These are phyloP conservation scores for Coniochaeta sp. DNA, from an alignment of 2,329 filamentous ascomycete genomes.

Conservation along the genomic window DNA sequence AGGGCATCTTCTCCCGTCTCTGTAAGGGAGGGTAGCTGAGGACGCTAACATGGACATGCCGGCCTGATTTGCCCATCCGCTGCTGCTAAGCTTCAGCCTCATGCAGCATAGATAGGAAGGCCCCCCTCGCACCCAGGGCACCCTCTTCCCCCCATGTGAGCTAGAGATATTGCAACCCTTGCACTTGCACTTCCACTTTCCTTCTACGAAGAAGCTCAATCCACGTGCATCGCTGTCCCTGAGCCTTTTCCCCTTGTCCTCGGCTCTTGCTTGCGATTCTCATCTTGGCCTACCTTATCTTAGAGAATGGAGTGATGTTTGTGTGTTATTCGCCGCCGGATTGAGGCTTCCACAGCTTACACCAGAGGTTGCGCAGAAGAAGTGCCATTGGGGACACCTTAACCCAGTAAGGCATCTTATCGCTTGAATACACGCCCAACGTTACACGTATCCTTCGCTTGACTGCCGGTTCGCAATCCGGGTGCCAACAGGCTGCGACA, in stretches of 20 bases:
- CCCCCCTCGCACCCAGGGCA: background rate
- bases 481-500: background rate
- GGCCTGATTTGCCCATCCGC: background rate
- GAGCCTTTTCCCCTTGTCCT: background rate
- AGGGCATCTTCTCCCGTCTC: too few species aligned
- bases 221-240: background rate
- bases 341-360: background rate
- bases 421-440: background rate
- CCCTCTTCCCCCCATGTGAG: background rate
- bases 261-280: background rate
- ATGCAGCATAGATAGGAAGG: background rate
- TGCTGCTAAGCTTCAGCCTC: background rate
- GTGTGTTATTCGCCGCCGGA: background rate
- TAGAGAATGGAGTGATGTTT: background rate
- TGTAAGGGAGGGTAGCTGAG: too few species aligned
- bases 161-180: background rate
- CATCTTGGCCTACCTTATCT: background rate
- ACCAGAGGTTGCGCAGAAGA: background rate
- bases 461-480: background rate
- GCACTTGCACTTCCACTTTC: background rate
- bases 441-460: background rate
- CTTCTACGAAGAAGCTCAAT: background rate
- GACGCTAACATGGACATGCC: background rate
- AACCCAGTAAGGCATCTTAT: too few species aligned
- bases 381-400: too few species aligned